Evolutionary conservation across 192 early-diverging fungal genomes (phyloP).

Genomic region (Pilobolus umbonatus): DNA sequence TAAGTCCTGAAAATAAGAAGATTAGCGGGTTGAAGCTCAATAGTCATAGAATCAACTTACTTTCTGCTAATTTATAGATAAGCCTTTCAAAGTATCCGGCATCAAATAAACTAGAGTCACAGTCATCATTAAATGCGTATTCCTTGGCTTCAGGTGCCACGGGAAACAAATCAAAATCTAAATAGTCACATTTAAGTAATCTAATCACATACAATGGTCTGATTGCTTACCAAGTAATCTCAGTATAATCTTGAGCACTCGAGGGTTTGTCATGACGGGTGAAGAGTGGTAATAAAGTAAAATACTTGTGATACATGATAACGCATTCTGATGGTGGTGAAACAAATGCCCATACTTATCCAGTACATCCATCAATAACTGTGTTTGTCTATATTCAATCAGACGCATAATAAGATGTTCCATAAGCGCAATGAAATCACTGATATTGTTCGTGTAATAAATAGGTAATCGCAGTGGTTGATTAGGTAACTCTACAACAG

Average conservation of each 20-base stretch:
- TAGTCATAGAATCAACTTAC: conserved; percentile 22
- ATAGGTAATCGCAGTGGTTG: conserved; percentile 56
- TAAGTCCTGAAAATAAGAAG: conserved; percentile 28
- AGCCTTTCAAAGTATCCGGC: conserved; percentile 46
- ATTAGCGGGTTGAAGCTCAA: neutral
- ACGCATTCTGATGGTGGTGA: conserved; percentile 60
- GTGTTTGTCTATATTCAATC: conserved; percentile 60
- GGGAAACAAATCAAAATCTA: conserved; percentile 42
- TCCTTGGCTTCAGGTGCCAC: conserved; percentile 33
- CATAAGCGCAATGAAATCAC: conserved; percentile 60
- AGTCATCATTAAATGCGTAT: conserved; percentile 29
- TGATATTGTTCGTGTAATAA: conserved; percentile 65
- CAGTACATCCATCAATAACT: conserved; percentile 54
- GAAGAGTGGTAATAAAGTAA: conserved; percentile 66
- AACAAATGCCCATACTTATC: conserved; percentile 60
- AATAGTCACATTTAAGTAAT: neutral
- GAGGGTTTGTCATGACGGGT: conserved; percentile 51
- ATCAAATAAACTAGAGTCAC: conserved; percentile 38
- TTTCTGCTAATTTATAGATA: conserved; percentile 43
- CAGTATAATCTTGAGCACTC: conserved; percentile 49
- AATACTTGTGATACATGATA: conserved; percentile 63
- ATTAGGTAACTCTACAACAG: conserved; percentile 50
- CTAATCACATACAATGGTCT: neutral
- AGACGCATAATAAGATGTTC: conserved; percentile 62
- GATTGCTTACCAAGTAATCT: conserved; percentile 54